These are phyloP conservation scores for Hymenoscyphus infarciens DNA, from an alignment of 2,329 filamentous ascomycete genomes.

Conservation along the genomic window DNA sequence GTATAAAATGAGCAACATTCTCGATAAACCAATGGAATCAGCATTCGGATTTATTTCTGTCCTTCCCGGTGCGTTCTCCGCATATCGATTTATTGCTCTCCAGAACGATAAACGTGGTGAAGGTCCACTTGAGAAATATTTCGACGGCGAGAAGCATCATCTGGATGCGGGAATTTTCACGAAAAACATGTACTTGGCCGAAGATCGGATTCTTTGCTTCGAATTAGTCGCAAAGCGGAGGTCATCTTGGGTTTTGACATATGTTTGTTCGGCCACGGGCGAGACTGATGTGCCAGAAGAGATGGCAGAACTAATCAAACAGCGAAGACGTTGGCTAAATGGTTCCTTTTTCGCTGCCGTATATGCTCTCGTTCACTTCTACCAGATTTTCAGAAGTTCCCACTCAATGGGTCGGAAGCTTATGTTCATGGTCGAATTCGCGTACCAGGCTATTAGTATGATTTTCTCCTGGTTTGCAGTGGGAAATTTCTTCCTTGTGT, in stretches of 20 bases:
- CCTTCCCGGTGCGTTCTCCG: slow-evolving; percentile 61
- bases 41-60: slow-evolving; percentile 30
- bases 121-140: slow-evolving; percentile 68
- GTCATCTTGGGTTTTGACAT: slow-evolving; percentile 68
- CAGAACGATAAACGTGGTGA: slow-evolving; percentile 68
- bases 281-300: slow-evolving; percentile 69
- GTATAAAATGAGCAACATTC: slow-evolving; percentile 30
- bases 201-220: slow-evolving; percentile 59
- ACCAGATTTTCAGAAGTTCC: slow-evolving; percentile 66
- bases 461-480: slow-evolving; percentile 71
- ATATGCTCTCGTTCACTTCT: slow-evolving; percentile 67
- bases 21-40: slow-evolving; percentile 31
- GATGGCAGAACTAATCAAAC: slow-evolving; percentile 68
- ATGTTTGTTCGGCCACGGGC: slow-evolving; percentile 66
- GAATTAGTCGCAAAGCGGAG: slow-evolving; percentile 68
- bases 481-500: slow-evolving; percentile 29
- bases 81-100: slow-evolving; percentile 66
- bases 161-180: slow-evolving; percentile 58
- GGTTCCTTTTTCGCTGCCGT: slow-evolving; percentile 72
- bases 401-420: slow-evolving; percentile 64
- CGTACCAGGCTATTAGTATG: slow-evolving; percentile 65
- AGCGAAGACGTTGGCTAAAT: slow-evolving; percentile 69
- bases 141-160: slow-evolving; percentile 68
- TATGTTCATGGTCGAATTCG: slow-evolving; percentile 64
- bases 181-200: slow-evolving; percentile 62